Conservation (phyloP, 1,139 yeast species). For the Magnusiomyces clavatus region DNA sequence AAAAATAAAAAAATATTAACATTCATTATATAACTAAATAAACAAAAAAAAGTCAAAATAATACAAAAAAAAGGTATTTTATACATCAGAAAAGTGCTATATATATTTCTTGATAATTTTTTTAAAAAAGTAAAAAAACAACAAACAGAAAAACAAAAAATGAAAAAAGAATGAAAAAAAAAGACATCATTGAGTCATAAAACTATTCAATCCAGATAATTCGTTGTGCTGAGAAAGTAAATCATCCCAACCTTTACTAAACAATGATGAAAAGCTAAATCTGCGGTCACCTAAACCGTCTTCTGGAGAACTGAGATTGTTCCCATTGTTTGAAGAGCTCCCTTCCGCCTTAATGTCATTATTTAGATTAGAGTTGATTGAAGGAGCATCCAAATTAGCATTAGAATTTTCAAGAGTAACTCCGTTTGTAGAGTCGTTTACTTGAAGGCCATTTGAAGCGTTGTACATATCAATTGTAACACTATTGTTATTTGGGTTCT, state of each 20-base stretch:
- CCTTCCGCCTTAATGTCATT: too few species aligned
- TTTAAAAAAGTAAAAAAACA: neutral
- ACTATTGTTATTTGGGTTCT: neutral
- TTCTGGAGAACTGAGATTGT: neutral
- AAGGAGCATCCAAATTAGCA: too few species aligned
- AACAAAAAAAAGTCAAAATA: neutral
- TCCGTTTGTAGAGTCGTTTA: neutral
- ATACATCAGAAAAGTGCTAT: neutral
- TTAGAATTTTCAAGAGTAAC: neutral
- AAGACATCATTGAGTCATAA: constrained; percentile 14
- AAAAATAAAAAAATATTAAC: too few species aligned
- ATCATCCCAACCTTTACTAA: constrained; percentile 25
- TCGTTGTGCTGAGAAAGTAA: constrained; percentile 25
- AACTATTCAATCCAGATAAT: constrained; percentile 25
- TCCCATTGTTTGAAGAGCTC: too few species aligned
- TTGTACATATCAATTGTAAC: neutral
- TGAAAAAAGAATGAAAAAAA: neutral
- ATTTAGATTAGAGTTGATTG: too few species aligned
- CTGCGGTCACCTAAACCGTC: constrained; percentile 6
- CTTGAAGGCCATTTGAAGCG: too few species aligned
- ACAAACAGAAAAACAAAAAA: neutral
- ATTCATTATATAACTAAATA: neutral
- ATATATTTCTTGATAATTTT: too few species aligned
- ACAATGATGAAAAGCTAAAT: constrained; percentile 14
- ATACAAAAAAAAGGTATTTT: neutral